Evolutionary conservation across 2,329 filamentous ascomycete species (phyloP), one percentile per base, ranked within the genome.

Genomic region (Botrytis fabae): DNA sequence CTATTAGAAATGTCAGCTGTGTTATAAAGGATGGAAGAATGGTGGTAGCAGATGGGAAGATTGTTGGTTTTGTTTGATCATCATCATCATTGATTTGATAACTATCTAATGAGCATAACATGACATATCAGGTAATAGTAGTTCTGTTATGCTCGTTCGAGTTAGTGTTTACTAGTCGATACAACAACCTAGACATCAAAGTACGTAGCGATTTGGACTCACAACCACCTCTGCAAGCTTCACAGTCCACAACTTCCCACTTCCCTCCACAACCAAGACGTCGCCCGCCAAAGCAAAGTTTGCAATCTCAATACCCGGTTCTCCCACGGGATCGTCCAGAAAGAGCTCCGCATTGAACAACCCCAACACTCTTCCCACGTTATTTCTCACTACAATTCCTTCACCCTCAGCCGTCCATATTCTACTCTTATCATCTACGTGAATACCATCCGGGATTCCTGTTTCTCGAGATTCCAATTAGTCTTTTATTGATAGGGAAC

Each of bases 241-340:
- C 2, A 69, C 5, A 40, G 32, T 48, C 62, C 63, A 69, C 2
- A 72, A 35, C 14, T 35, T 68, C 2, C 42, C 63, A 44, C 42
- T 44, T 40, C 62, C 70, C 2, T 54, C 61, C 12, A 69, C 28
- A 68, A 69, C 48, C 48, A 72, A 38, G 2, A 48, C 12, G 28
- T 69, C 61, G 10, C 62, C 70, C n/a, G 63, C 70, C 48, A 72
- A 46, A 14, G 63, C 70, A 69, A 72, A 69, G 32, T 48, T 69
- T 12, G 38, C 38, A 68, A 72, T 68, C 18, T 35, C 42, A 20
- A 59, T 69, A 4, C 51, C 51, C 1, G 25, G 16, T 14, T 59
- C 38, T 69, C 25, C 51, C 9, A 14, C 42, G 10, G 28, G 10
- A 20, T 57, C 40, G 25, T 42, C 38, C 5, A n/a, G 62, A 25